phyloP scores from a whole-genome alignment of 2,329 filamentous ascomycete genomes.

The Clonostachys byssicola region DNA sequence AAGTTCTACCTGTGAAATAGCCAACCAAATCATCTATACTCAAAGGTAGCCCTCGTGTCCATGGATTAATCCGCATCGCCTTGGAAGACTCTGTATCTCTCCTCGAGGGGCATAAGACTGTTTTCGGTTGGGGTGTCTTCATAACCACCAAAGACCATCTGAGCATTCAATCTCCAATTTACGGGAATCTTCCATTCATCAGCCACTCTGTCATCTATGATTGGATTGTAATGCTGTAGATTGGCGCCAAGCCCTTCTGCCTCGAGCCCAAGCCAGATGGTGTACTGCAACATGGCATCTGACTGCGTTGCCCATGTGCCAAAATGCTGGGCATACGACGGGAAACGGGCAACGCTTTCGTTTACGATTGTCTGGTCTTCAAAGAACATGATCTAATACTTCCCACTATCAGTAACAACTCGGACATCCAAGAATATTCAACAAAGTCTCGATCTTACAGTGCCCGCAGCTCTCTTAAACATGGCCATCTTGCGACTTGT shows the following conservation, averaged over 20 bases:
- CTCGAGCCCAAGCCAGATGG: conserved; percentile 80
- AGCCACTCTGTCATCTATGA: conserved; percentile 70
- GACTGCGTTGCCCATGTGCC: conserved; percentile 72
- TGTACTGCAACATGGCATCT: conserved; percentile 73
- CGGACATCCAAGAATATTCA: neutral
- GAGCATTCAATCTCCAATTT: conserved; percentile 73
- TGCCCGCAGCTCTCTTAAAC: conserved; percentile 73
- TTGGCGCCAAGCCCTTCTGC: conserved; percentile 81
- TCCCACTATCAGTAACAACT: no score
- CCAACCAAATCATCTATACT: no score
- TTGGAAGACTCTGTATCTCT: conserved; percentile 58
- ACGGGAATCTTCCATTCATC: conserved; percentile 65
- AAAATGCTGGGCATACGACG: conserved; percentile 77
- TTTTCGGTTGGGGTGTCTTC: conserved; percentile 57
- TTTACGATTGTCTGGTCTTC: conserved; percentile 68
- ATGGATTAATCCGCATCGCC: no score
- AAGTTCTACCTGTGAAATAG: no score
- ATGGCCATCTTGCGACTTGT: conserved; percentile 37
- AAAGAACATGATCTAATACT: conserved; percentile 62
- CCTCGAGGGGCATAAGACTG: conserved; percentile 58
- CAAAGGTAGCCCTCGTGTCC: no score
- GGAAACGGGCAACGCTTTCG: conserved; percentile 62
- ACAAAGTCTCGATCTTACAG: conserved; percentile 36
- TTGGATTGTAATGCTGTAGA: conserved; percentile 82
- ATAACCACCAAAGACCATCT: conserved; percentile 77